phyloP scores from a whole-genome alignment of 495 filamentous ascomycete genomes.

The Aspergillus ellipticus region DNA sequence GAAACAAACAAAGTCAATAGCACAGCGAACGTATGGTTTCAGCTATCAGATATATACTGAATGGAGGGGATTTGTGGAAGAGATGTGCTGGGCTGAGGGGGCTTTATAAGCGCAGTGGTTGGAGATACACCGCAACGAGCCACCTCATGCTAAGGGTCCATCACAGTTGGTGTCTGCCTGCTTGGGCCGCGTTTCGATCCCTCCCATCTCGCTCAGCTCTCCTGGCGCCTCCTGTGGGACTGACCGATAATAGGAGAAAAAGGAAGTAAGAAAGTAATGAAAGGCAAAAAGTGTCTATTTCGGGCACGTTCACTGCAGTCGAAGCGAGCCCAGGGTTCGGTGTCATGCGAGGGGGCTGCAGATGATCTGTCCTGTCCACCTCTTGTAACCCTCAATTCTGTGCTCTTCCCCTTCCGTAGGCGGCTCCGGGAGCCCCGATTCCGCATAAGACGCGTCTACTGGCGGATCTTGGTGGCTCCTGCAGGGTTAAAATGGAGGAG shows the following conservation, averaged over 20 bases:
- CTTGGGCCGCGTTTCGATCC: constrained; percentile 3
- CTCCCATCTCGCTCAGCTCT: constrained; percentile 9
- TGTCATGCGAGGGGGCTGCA: constrained; percentile 22
- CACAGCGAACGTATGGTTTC: not conserved
- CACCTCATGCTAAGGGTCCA: not conserved
- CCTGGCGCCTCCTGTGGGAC: constrained; percentile 2
- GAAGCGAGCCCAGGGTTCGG: constrained; percentile 2
- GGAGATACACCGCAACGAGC: constrained; percentile 8
- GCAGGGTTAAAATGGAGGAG: not conserved
- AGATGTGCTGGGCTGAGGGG: not conserved
- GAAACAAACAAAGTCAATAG: not conserved
- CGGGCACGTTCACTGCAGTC: not conserved
- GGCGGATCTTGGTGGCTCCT: not conserved
- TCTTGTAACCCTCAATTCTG: not conserved
- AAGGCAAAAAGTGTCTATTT: constrained; percentile 5
- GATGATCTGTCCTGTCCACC: constrained; percentile 15
- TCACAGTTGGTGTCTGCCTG: not conserved
- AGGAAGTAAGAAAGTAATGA: not conserved
- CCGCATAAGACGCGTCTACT: not conserved
- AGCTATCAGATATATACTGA: too few relatives aligned
- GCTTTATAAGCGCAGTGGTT: not conserved
- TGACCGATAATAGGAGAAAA: constrained; percentile 13
- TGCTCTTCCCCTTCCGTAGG: not conserved
- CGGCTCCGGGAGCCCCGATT: not conserved
- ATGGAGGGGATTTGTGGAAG: not conserved